Evolutionary conservation across 2,329 filamentous ascomycete genomes (phyloP).

Genomic region (Cordyceps pruinosa): DNA sequence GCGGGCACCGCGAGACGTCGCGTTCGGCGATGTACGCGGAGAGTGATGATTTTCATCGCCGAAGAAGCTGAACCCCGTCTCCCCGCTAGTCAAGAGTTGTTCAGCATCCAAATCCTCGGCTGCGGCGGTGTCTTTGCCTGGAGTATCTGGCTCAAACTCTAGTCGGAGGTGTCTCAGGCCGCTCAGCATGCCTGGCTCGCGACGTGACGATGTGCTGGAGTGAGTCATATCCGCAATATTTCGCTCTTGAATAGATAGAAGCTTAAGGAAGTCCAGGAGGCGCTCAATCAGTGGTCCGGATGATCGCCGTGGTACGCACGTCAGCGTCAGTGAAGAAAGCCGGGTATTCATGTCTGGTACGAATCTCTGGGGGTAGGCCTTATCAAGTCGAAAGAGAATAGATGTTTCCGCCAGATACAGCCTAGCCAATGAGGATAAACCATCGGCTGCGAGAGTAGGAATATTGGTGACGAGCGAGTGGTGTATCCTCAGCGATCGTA

Average conservation of each 20-base stretch:
- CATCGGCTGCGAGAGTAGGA: conserved; percentile 35
- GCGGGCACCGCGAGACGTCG: conserved; percentile 1
- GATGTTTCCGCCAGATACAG: conserved; percentile 39
- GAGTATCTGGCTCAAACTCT: conserved; percentile 44
- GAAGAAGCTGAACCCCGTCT: conserved; percentile 41
- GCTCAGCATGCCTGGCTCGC: conserved; percentile 36
- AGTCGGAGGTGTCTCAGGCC: conserved; percentile 49
- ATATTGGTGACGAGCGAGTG: conserved; percentile 54
- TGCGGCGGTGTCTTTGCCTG: conserved; percentile 28
- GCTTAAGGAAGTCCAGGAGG: conserved; percentile 41
- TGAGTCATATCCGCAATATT: conserved; percentile 29
- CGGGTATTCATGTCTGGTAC: conserved; percentile 51
- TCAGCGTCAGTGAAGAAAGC: conserved; percentile 45
- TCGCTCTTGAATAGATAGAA: conserved; percentile 43
- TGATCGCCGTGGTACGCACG: conserved; percentile 47
- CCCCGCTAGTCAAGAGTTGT: conserved; percentile 33
- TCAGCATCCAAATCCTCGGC: conserved; percentile 34
- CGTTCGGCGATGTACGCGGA: conserved; percentile 4
- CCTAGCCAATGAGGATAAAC: conserved; percentile 29
- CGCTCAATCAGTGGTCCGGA: conserved; percentile 41
- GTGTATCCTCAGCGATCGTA: conserved; percentile 48
- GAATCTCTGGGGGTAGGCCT: conserved; percentile 42
- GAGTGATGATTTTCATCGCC: conserved; percentile 19
- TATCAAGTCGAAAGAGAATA: conserved; percentile 35
- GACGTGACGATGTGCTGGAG: conserved; percentile 20